phyloP scores from a whole-genome alignment of 2,329 filamentous ascomycete genomes.

The Aspergillus quadrilineatus region DNA sequence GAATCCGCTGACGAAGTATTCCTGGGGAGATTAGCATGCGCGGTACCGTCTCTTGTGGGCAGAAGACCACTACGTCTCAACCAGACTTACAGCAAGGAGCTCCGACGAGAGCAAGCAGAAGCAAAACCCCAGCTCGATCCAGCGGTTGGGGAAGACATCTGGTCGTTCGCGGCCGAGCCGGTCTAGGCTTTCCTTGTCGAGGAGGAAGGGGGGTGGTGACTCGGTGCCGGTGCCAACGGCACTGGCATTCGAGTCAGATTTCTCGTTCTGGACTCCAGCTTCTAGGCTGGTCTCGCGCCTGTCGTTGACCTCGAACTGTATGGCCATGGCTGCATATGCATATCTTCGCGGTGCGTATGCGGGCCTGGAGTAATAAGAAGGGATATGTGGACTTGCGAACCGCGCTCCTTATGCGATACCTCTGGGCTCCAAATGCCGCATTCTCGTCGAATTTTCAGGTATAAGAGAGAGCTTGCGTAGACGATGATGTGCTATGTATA shows the following conservation, averaged over 20 bases:
- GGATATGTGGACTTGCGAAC: background rate
- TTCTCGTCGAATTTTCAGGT: background rate
- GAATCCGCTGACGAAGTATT: conserved; percentile 9
- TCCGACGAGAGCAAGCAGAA: background rate
- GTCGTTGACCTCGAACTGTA: background rate
- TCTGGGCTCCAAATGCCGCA: background rate
- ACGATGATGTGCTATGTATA: background rate
- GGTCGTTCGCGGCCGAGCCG: conserved; percentile 2
- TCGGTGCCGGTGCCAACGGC: background rate
- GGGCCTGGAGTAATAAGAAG: background rate
- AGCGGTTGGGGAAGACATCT: background rate
- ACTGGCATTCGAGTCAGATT: background rate
- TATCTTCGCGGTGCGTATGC: background rate
- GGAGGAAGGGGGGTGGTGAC: background rate
- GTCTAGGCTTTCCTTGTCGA: background rate
- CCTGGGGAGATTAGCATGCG: background rate
- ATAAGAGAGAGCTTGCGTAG: background rate
- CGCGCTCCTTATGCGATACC: background rate
- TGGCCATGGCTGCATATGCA: background rate
- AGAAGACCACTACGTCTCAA: no score
- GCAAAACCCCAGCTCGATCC: conserved; percentile 6
- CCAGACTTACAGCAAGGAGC: background rate
- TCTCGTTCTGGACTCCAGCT: background rate
- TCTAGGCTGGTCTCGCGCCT: background rate
- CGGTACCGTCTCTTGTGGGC: no score